Evolutionary conservation across 345 rosid genomes (phyloP), one percentile per base, ranked within the genome.

Genomic region (Euphorbia peplus): DNA sequence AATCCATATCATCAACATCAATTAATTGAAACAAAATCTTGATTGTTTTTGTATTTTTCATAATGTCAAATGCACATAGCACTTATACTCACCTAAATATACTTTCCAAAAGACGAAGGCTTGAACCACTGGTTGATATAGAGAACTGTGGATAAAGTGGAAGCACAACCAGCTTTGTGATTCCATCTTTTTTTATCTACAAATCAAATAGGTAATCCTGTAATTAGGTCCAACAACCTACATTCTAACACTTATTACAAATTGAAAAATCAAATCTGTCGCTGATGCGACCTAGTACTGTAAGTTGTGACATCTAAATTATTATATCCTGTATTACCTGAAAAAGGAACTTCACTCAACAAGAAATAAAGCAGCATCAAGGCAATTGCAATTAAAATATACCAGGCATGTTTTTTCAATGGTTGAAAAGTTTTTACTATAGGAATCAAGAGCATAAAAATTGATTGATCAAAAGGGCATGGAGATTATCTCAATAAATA

Each of bases 71-170:
- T n/a, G 25, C 18, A 60, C 10, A 57, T 13, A 63, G 32, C 56
- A 18, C 58, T 66, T 59, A 41, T 58, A 47, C 75, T 76, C 73
- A 93, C 97, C 99, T 78, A 76, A 93, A 93, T 85, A 93, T 91
- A 64, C 82, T 82, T 81, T 93, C 97, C 82, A 93, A 85, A 54
- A 93, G 97, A 73, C 96, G 86, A 65, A 93, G 95, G 81, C 99
- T 93, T 77, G 99, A 93, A 63, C 99, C 99, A 64, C 99, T 91
- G 44, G 99, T 93, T 52, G 99, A 93, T 85, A 93, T 93, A 7
- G 99, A 93, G 82, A 93, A 93, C 67, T 93, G 97, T 29, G 99
- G 99, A 83, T 93, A 93, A 74, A 93, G 96, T 35, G 99, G 99
- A 76, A 93, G 95, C 70, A 93, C 97, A 71, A 91, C 99, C 58